These are phyloP conservation scores for Colletotrichum sp. DNA, from an alignment of 2,329 filamentous ascomycete genomes.

Conservation along the genomic window DNA sequence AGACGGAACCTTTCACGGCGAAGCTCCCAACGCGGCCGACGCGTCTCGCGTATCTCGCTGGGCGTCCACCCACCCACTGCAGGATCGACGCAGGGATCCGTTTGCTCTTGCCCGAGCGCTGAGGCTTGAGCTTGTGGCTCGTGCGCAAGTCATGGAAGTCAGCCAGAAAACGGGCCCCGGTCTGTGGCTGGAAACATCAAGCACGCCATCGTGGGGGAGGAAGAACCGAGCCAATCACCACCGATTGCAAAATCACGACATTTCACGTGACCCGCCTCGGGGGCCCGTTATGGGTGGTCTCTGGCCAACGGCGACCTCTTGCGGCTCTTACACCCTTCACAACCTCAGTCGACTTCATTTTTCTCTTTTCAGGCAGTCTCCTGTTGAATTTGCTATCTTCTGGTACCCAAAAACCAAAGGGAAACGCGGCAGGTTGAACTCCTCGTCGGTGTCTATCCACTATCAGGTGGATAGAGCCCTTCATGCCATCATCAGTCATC, in stretches of 20 bases:
- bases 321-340: constrained; percentile 12
- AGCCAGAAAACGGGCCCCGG: not conserved
- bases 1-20: not conserved
- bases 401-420: constrained; percentile 4
- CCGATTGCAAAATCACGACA: constrained; percentile 22
- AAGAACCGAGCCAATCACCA: constrained; percentile 12
- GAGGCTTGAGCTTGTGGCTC: not conserved
- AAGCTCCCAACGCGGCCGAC: constrained; percentile 6
- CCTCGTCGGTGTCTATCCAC: not conserved
- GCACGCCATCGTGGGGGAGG: constrained; percentile 18
- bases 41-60: not conserved
- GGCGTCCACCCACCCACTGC: not conserved
- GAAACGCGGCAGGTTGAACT: constrained; percentile 18
- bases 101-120: not conserved
- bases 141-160: not conserved
- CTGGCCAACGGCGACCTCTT: constrained; percentile 10
- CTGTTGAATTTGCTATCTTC: constrained; percentile 13
- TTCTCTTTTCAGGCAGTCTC: not conserved
- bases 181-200: not conserved
- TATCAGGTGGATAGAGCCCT: not conserved
- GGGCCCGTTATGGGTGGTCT: constrained; percentile 8
- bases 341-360: constrained; percentile 8
- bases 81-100: constrained; percentile 1
- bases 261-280: constrained; percentile 19
- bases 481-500: constrained; percentile 16